These are phyloP conservation scores for Oenanthe sinensis DNA, from an alignment of 129 eudicot genomes.

Conservation along the genomic window DNA sequence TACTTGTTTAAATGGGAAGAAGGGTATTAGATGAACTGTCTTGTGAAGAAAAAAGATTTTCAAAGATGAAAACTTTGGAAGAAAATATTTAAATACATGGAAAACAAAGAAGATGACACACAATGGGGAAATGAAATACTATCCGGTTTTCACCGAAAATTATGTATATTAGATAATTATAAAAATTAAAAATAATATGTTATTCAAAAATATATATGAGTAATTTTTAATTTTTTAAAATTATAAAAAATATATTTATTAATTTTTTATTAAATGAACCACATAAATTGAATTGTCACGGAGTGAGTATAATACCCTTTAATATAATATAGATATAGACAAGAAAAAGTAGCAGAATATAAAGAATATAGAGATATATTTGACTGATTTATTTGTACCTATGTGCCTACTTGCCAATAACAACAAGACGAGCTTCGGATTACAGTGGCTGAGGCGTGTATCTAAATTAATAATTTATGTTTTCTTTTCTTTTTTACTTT, in stretches of 20 bases:
- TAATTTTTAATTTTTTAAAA: too few species aligned
- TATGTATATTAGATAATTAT: too few species aligned
- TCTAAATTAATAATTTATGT: too few species aligned
- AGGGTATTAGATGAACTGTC: conserved; percentile 2
- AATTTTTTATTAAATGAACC: too few species aligned
- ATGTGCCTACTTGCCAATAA: not conserved
- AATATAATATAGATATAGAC: too few species aligned
- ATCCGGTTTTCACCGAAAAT: too few species aligned
- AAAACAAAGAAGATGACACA: not conserved
- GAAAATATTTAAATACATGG: not conserved
- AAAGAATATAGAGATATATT: not conserved
- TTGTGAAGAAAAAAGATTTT: not conserved
- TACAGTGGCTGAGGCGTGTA: not conserved
- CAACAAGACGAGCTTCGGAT: not conserved
- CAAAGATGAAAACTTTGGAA: not conserved
- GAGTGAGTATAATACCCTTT: too few species aligned
- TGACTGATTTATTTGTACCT: not conserved
- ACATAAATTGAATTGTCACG: too few species aligned
- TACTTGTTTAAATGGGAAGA: not conserved
- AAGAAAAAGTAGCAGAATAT: not conserved
- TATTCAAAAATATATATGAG: too few species aligned
- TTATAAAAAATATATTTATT: too few species aligned
- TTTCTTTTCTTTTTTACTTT: too few species aligned
- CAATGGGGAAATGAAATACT: not conserved
- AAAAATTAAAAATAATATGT: too few species aligned